These are phyloP conservation scores for Fusarium ramigenum DNA, from an alignment of 2,329 filamentous ascomycete genomes.

Conservation along the genomic window DNA sequence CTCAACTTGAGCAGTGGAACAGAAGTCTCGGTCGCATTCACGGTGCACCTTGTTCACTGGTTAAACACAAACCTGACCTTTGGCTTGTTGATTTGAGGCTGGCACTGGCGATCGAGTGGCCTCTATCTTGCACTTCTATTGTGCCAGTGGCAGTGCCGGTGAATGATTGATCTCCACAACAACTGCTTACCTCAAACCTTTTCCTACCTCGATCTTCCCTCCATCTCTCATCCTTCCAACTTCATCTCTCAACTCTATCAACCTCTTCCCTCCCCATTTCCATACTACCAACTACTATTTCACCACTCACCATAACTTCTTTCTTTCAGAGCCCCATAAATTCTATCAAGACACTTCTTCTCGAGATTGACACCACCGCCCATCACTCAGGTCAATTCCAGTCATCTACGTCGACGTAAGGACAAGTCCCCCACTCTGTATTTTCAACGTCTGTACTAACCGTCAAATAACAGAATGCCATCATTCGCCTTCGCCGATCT, in stretches of 20 bases:
- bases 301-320: not conserved
- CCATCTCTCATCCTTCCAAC: not conserved
- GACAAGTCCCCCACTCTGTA: fast-evolving
- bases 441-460: not conserved
- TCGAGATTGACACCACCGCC: fast-evolving
- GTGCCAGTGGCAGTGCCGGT: not conserved
- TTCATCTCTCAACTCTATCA: not conserved
- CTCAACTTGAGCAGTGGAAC: not conserved
- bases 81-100: not conserved
- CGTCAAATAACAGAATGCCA: not conserved
- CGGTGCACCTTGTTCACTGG: fast-evolving
- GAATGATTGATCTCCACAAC: too few relatives aligned
- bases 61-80: not conserved
- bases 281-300: not conserved
- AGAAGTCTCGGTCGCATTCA: not conserved
- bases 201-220: not conserved
- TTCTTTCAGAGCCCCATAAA: not conserved
- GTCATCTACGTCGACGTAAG: not conserved
- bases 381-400: not conserved
- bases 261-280: not conserved
- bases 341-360: not conserved
- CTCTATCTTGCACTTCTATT: not conserved
- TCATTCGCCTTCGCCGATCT: fast-evolving
- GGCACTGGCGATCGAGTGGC: not conserved
- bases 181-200: not conserved